These are phyloP conservation scores for Carex cristatella DNA, from an alignment of 176 grass and related monocot species.

Conservation along the genomic window DNA sequence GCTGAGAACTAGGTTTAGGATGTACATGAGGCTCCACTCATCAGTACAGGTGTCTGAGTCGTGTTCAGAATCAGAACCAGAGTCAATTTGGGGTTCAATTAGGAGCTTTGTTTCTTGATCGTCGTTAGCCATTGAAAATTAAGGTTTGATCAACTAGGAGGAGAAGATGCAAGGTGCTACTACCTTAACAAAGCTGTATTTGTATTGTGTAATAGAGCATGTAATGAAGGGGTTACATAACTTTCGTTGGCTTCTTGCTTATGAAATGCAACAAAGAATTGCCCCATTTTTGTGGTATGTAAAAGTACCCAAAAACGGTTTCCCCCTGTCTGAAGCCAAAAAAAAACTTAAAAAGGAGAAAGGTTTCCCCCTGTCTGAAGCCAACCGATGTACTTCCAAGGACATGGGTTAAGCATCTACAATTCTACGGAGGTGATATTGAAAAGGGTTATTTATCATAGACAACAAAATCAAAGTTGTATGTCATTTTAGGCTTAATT, in stretches of 20 bases:
- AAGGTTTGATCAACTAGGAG: neutral
- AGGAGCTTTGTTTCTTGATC: conserved; percentile 59
- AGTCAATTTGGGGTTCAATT: conserved; percentile 21
- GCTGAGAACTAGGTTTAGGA: conserved; percentile 51
- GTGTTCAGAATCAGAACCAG: neutral
- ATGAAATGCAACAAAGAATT: neutral
- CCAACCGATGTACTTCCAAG: neutral
- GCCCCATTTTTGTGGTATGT: neutral
- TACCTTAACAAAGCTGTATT: neutral
- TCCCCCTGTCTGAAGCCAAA: too few species aligned
- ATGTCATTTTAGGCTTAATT: too few species aligned
- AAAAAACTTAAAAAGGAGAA: too few species aligned
- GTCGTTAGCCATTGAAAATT: conserved; percentile 31
- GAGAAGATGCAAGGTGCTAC: neutral
- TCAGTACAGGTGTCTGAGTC: conserved; percentile 22
- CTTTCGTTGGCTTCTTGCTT: neutral
- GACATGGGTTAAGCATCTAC: neutral
- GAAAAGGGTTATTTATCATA: neutral
- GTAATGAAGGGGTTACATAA: neutral
- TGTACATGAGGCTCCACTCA: conserved; percentile 50
- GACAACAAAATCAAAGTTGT: too few species aligned
- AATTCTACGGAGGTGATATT: neutral
- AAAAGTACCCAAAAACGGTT: neutral
- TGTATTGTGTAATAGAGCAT: neutral
- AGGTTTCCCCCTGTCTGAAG: too few species aligned